Evolutionary conservation across 352 stramenopile species (phyloP).

Genomic region (Globisporangium spinosum): DNA sequence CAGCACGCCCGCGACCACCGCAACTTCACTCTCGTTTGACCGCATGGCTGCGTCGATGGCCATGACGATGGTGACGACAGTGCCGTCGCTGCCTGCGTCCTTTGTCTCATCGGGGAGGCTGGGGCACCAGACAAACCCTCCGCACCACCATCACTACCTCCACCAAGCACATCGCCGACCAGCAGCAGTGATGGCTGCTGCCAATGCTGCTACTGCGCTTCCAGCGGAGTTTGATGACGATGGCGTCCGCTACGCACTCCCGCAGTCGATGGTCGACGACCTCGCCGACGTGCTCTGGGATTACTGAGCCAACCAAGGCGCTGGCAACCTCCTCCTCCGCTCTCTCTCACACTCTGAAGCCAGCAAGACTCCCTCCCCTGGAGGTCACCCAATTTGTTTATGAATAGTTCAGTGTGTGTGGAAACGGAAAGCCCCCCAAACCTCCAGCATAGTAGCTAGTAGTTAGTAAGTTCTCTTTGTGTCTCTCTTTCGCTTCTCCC

Average conservation of each 20-base stretch:
- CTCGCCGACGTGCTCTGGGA: constrained; percentile 19
- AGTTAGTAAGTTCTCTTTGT: not conserved
- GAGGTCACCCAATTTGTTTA: not conserved
- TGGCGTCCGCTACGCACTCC: constrained; percentile 11
- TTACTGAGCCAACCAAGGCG: not conserved
- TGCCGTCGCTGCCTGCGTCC: constrained; percentile 1
- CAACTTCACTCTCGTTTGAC: not conserved
- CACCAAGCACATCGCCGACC: not conserved
- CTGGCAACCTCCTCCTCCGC: not conserved
- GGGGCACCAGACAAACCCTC: not conserved
- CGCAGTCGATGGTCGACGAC: constrained; percentile 17
- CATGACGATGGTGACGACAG: not conserved
- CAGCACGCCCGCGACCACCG: not conserved
- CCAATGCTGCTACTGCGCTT: not conserved
- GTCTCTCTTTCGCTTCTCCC: not conserved
- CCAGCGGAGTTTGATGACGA: constrained; percentile 4
- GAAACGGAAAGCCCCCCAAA: not conserved
- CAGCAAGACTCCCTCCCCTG: not conserved
- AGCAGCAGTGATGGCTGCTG: not conserved
- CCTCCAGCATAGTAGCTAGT: not conserved
- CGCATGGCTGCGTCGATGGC: not conserved
- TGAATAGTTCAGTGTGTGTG: constrained; percentile 7
- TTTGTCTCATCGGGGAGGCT: constrained; percentile 16
- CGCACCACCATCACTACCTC: not conserved
- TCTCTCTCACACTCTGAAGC: not conserved